Conservation (phyloP, 1,284 basidiomycete genomes). For the Xerocomus nothofagi region DNA sequence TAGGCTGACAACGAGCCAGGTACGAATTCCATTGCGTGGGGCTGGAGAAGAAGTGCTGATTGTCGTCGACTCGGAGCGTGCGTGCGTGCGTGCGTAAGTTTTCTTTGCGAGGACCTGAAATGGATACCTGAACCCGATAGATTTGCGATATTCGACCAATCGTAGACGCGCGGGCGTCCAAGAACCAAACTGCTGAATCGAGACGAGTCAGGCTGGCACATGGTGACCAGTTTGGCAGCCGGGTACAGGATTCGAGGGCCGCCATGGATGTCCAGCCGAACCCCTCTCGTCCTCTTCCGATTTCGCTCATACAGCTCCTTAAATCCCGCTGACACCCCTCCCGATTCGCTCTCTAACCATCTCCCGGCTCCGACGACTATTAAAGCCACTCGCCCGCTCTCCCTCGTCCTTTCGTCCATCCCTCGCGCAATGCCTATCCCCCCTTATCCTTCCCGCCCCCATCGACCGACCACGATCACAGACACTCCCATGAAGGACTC, state of each 20-base stretch:
- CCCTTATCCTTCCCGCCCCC: conserved; percentile 36
- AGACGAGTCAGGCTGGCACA: conserved; percentile 41
- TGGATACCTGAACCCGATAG: conserved; percentile 16
- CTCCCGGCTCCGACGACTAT: conserved; percentile 31
- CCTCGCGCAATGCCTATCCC: conserved; percentile 41
- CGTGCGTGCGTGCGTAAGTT: conserved; percentile 13
- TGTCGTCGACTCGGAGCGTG: too few relatives aligned
- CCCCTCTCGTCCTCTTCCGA: conserved; percentile 42
- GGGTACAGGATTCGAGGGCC: conserved; percentile 35
- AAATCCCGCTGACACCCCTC: conserved; percentile 19
- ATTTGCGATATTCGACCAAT: conserved; percentile 25
- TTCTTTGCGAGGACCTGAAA: conserved; percentile 20
- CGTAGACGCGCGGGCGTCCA: conserved; percentile 15
- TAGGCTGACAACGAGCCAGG: conserved; percentile 8
- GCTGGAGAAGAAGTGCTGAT: background rate
- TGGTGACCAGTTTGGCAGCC: conserved; percentile 38
- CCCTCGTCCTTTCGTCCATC: conserved; percentile 30
- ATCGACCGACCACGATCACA: conserved; percentile 23
- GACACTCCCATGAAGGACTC: conserved; percentile 45
- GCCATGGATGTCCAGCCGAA: conserved; percentile 29
- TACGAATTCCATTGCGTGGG: conserved; percentile 7
- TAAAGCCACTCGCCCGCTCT: conserved; percentile 31
- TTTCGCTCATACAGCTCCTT: conserved; percentile 21
- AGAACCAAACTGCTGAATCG: conserved; percentile 29
- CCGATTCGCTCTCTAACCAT: conserved; percentile 29